phyloP scores from a whole-genome alignment of 2,329 filamentous ascomycete species.

The Ophiocordyceps sinensis region DNA sequence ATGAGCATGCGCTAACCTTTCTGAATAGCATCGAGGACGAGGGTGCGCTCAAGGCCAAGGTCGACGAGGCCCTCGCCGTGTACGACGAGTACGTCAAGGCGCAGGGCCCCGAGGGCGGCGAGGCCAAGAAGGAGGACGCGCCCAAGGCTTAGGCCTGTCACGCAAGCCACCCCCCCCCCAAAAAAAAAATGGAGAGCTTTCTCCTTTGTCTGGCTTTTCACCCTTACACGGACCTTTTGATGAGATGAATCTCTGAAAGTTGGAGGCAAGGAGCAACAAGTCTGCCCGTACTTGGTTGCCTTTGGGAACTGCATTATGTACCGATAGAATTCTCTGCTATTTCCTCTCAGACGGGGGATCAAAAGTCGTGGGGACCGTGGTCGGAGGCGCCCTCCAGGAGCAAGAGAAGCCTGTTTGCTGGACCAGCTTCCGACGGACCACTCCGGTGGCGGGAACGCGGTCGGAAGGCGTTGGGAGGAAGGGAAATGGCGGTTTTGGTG shows the following conservation, averaged over 20 bases:
- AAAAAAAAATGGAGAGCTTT: conserved; percentile 8
- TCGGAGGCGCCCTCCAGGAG: conserved; percentile 4
- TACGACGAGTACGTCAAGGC: conserved; percentile 98
- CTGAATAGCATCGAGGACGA: conserved; percentile 72
- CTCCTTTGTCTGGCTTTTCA: conserved; percentile 15
- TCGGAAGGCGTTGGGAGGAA: conserved; percentile 25
- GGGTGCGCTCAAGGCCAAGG: conserved; percentile 78
- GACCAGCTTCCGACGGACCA: conserved; percentile 1
- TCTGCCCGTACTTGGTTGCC: conserved; percentile 13
- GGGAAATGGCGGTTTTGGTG: conserved; percentile 19
- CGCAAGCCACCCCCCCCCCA: conserved; percentile 1
- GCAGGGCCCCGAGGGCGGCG: conserved; percentile 35
- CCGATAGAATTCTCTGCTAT: conserved; percentile 27
- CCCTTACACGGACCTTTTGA: conserved; percentile 7
- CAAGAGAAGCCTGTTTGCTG: conserved; percentile 1
- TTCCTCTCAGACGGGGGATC: conserved; percentile 19
- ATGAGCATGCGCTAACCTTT: conserved; percentile 4
- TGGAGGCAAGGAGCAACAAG: conserved; percentile 9
- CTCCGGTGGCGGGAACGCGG: conserved; percentile 10
- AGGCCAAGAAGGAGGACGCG: conserved; percentile 35
- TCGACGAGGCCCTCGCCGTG: conserved; percentile 90
- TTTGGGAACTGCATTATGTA: conserved; percentile 20
- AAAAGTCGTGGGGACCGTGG: conserved; percentile 19
- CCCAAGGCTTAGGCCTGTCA: conserved; percentile 22
- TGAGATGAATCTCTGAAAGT: conserved; percentile 1